A percentile compares a stretch with the other conserved stretches of the same genome.
phyloP scores from a whole-genome alignment of 768 basidiomycete genomes.

The Tremella yokohamensis region DNA sequence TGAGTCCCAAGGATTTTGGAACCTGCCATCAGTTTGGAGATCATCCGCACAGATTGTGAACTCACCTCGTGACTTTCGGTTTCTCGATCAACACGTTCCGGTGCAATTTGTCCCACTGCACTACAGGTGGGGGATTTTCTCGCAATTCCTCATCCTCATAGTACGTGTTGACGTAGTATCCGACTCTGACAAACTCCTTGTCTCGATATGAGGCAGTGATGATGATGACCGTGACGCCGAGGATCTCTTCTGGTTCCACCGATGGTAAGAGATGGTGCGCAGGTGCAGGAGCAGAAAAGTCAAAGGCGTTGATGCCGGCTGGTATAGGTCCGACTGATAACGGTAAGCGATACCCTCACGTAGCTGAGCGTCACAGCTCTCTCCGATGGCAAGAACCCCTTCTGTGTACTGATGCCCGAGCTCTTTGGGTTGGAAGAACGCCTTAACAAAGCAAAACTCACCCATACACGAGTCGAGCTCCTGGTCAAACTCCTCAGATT shows the following conservation, averaged over 20 bases:
- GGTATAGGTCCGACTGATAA: constrained; percentile 83
- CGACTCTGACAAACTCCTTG: constrained; percentile 98
- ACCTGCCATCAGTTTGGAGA: constrained; percentile 18
- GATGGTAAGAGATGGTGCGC: constrained; percentile 75
- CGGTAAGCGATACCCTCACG: constrained; percentile 23
- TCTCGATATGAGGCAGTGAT: constrained; percentile 93
- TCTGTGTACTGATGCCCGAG: too few species aligned
- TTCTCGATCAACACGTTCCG: constrained; percentile 81
- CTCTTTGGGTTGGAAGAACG: too few species aligned
- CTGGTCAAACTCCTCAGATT: constrained; percentile 85
- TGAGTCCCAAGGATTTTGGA: constrained; percentile 42
- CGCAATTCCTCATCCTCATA: constrained; percentile 94
- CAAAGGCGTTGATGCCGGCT: constrained; percentile 93
- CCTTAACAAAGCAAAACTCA: constrained; percentile 15
- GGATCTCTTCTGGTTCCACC: constrained; percentile 66
- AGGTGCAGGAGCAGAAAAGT: constrained; percentile 85
- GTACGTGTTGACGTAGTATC: constrained; percentile 98
- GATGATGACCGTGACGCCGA: constrained; percentile 95
- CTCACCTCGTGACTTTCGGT: constrained; percentile 78
- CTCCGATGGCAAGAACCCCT: too few species aligned
- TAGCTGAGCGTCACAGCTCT: too few species aligned
- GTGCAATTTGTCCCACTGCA: constrained; percentile 73
- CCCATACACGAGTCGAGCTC: constrained; percentile 91
- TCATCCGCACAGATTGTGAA: background rate
- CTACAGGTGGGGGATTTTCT: constrained; percentile 62